Conservation (phyloP, 176 grass and related monocot species). For the Phyllostachys edulis region DNA sequence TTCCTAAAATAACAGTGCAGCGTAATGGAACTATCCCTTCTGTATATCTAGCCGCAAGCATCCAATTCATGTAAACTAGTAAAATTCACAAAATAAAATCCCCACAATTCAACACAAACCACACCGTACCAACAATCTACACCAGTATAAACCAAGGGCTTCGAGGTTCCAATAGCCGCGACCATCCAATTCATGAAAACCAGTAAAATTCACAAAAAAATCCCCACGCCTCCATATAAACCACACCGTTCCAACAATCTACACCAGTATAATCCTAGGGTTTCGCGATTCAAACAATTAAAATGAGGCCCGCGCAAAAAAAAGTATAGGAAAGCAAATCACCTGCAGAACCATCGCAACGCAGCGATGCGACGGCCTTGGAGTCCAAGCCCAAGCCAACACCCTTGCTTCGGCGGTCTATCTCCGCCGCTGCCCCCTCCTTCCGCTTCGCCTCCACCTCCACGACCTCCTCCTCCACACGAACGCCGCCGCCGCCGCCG, state of each 20-base stretch:
- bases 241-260: neutral
- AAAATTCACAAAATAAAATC: neutral
- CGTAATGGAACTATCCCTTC: neutral
- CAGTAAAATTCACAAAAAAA: neutral
- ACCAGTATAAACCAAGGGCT: neutral
- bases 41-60: neutral
- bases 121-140: neutral
- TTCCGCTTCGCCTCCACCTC: constrained; percentile 35
- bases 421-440: constrained; percentile 17
- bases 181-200: neutral
- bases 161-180: neutral
- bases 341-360: constrained; percentile 54
- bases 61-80: neutral
- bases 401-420: constrained; percentile 37
- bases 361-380: constrained; percentile 40
- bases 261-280: neutral
- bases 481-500: neutral
- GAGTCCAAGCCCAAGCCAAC: constrained; percentile 10
- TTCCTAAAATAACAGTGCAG: neutral
- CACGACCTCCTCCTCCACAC: constrained; percentile 8
- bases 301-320: neutral
- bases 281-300: neutral
- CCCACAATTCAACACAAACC: neutral
- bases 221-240: neutral
- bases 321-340: neutral